A percentile compares a stretch with the other conserved stretches of the same genome.
Evolutionary conservation across 805 yeast genomes (phyloP).

Genomic region (Kuraishia ogatae): DNA sequence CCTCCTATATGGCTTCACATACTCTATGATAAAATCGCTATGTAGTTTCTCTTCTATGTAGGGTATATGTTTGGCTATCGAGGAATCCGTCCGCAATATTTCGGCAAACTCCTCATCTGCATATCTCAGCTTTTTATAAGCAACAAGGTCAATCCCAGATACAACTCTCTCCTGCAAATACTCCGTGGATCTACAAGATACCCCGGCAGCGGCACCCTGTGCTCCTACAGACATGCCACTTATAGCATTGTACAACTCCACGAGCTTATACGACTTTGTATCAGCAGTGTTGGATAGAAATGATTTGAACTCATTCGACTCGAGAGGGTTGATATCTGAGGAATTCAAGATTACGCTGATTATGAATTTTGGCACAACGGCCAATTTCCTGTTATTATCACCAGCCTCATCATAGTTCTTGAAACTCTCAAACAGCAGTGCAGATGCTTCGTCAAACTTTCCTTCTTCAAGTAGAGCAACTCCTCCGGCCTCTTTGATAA

Average conservation of each 20-base stretch:
- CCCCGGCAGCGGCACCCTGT: not conserved
- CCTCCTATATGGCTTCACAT: constrained; percentile 13
- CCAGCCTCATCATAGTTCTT: constrained; percentile 47
- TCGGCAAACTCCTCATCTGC: not conserved
- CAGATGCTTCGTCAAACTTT: constrained; percentile 47
- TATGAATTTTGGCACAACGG: constrained; percentile 52
- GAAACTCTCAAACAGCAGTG: constrained; percentile 40
- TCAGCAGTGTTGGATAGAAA: constrained; percentile 9
- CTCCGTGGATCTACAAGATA: not conserved
- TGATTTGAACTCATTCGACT: constrained; percentile 55
- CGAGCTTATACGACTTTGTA: constrained; percentile 6
- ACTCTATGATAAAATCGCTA: constrained; percentile 13
- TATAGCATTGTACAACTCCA: constrained; percentile 18
- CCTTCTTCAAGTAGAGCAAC: constrained; percentile 51
- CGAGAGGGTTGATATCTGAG: constrained; percentile 61
- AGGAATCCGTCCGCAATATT: constrained; percentile 3
- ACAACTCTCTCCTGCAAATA: not conserved
- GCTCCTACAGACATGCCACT: not conserved
- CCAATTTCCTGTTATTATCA: constrained; percentile 44
- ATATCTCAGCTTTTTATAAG: constrained; percentile 4
- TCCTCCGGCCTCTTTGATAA: constrained; percentile 73
- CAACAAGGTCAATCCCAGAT: not conserved
- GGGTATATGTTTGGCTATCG: constrained; percentile 16
- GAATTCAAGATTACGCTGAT: constrained; percentile 56
- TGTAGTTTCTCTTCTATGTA: constrained; percentile 15